A percentile compares a stretch with the other conserved stretches of the same genome.
Evolutionary conservation across 1,139 yeast genomes (phyloP).

Genomic region (Hyphopichia buzzinii): DNA sequence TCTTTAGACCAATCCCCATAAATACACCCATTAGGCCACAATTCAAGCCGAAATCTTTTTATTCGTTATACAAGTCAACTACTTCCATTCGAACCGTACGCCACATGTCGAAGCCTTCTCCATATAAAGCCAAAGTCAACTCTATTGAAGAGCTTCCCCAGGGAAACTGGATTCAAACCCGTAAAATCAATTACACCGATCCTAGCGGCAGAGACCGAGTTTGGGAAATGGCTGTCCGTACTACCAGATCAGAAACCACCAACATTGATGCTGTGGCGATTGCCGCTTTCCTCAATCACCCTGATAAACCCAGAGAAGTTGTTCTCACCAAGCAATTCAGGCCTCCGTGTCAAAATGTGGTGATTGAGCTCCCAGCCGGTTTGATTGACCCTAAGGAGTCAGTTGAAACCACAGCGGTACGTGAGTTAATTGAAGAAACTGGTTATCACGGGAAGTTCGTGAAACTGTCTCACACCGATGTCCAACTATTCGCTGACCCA

Average conservation of each 20-base stretch:
- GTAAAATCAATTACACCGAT: constrained; percentile 64
- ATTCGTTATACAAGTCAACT: too few species aligned
- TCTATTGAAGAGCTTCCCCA: constrained; percentile 28
- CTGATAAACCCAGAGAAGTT: constrained; percentile 45
- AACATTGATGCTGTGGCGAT: constrained; percentile 89
- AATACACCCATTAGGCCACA: too few species aligned
- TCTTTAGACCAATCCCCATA: too few species aligned
- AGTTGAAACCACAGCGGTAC: constrained; percentile 73
- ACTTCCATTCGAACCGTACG: too few species aligned
- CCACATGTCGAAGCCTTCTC: constrained; percentile 28
- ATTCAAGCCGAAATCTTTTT: too few species aligned
- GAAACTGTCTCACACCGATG: constrained; percentile 44
- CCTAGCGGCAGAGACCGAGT: constrained; percentile 65
- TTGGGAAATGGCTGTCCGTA: constrained; percentile 91
- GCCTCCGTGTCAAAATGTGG: constrained; percentile 85
- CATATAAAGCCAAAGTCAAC: constrained; percentile 32
- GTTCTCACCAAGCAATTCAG: constrained; percentile 85
- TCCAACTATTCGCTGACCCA: constrained; percentile 74
- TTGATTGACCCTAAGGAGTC: constrained; percentile 82
- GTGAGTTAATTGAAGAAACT: constrained; percentile 90
- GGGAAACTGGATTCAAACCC: constrained; percentile 48
- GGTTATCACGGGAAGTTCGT: constrained; percentile 73
- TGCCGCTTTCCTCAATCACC: constrained; percentile 62
- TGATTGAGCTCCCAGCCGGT: constrained; percentile 95
- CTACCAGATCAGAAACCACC: constrained; percentile 67